Conservation (phyloP, 352 stramenopile genomes). For the Phytopythium vexans region DNA sequence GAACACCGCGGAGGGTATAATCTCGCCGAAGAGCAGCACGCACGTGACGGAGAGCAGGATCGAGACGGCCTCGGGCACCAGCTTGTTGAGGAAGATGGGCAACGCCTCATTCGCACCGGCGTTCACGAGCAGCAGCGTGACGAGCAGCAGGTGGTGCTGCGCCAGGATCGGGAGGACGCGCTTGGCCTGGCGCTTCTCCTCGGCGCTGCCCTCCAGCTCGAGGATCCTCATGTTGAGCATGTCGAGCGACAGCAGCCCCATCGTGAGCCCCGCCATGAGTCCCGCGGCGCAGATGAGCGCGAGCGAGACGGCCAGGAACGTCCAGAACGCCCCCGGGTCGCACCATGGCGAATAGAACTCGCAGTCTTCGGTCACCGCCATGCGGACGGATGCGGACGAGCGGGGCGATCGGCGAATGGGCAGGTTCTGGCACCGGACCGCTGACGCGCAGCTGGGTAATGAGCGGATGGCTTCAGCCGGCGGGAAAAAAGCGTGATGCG, state of each 20-base stretch:
- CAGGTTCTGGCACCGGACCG: too few species aligned
- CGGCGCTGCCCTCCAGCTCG: slow-evolving; percentile 63
- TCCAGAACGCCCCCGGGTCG: slow-evolving; percentile 54
- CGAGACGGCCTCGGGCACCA: slow-evolving; percentile 84
- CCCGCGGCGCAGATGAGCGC: slow-evolving; percentile 53
- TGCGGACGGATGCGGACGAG: too few species aligned
- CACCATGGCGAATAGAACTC: slow-evolving; percentile 64
- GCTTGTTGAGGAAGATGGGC: slow-evolving; percentile 91
- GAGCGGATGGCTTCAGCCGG: too few species aligned
- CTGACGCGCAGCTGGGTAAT: too few species aligned
- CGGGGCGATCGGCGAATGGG: too few species aligned
- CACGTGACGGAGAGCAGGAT: slow-evolving; percentile 96
- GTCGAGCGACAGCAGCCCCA: slow-evolving; percentile 73
- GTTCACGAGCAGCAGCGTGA: slow-evolving; percentile 95
- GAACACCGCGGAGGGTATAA: slow-evolving; percentile 95
- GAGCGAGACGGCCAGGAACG: slow-evolving; percentile 46
- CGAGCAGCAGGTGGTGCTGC: slow-evolving; percentile 91
- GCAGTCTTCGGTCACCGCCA: slow-evolving; percentile 19
- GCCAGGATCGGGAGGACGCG: slow-evolving; percentile 88
- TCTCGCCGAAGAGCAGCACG: slow-evolving; percentile 96
- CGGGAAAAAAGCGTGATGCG: too few species aligned
- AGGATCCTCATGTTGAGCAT: slow-evolving; percentile 82
- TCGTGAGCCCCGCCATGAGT: slow-evolving; percentile 75
- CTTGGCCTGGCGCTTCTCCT: slow-evolving; percentile 75
- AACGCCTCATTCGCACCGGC: slow-evolving; percentile 92